Base-by-base conservation (phyloP, 2,329 filamentous ascomycete genomes). In the Teratosphaeriaceae sp. region DNA sequence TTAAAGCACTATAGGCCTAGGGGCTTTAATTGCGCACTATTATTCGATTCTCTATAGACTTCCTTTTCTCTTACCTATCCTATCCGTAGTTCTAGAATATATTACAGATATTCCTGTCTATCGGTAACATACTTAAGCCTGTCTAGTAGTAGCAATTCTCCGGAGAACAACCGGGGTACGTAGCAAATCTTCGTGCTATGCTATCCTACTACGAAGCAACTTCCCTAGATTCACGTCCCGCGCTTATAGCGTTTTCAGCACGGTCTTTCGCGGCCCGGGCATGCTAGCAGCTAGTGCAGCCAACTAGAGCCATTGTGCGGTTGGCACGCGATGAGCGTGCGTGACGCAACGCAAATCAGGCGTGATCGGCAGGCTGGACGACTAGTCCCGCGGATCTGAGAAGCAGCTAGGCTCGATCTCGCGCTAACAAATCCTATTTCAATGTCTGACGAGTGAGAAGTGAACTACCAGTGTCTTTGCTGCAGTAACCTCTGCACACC, bases 311-410 rank as follows among this genome's bases (percentile, higher is more conserved):
- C 29, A 16, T 31, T 31, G 9, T 31, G 13, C 29, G 13, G 6
- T 13, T n/a, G 29, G 29, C 29, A 31, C 29, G 9, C 29, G 29
- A 31, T n/a, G 29, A 31, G 18, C 29, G 29, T 31, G 29, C 29
- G 29, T 31, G 29, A 31, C 29, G 29, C 18, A 16, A 31, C 29
- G 29, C 18, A 31, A 15, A 31, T 16, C 29, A 31, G 29, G 29
- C 29, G 18, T 31, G 29, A 31, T 31, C 29, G 29, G 29, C 29
- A 31, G n/a, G 29, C 29, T 31, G 18, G 29, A 49, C 24, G 27
- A 43, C 38, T 18, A 43, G 43, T 29, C 8, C 12, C 12, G 20
- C 27, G 19, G 26, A 36, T 37, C 29, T 15, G 43, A 19, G 15
- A 35, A 31, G n/a, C 27, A 41, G 27, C 15, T 31, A 16, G n/a